Evolutionary conservation across 139 green algal genomes (phyloP).

Genomic region (Tetratostichococcus sp.): DNA sequence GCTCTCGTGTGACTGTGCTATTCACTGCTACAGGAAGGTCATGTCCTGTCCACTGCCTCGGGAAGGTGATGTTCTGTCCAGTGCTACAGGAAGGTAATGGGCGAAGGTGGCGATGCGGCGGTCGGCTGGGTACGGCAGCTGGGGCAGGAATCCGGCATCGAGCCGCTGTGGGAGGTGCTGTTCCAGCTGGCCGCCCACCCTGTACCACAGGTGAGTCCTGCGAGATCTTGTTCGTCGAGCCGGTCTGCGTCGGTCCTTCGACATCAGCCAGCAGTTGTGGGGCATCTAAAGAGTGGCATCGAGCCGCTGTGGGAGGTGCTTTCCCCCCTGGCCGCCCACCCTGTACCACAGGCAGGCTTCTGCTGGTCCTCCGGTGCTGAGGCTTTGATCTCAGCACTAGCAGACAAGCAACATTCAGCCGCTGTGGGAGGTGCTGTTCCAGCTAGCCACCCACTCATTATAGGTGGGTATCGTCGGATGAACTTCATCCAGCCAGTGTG

Average conservation of each 20-base stretch:
- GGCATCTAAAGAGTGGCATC: no score
- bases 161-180: constrained; percentile 64
- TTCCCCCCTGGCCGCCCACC: constrained; percentile 78
- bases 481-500: no score
- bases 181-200: constrained; percentile 81
- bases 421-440: constrained; percentile 69
- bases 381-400: no score
- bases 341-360: constrained; percentile 43
- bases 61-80: no score
- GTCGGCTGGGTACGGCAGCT: constrained; percentile 34
- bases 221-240: no score
- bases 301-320: constrained; percentile 64
- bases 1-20: no score
- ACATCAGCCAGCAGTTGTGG: no score
- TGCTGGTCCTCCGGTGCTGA: neutral
- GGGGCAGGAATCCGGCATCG: constrained; percentile 29
- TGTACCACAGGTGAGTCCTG: constrained; percentile 44
- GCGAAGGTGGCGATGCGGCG: constrained; percentile 20
- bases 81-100: constrained; percentile 29
- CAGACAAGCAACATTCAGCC: constrained; percentile 37
- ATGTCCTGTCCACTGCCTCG: no score
- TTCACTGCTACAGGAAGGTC: no score
- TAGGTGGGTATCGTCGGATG: neutral
- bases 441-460: constrained; percentile 79
- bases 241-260: no score